These are phyloP conservation scores for Cutaneotrichosporon cavernicola DNA, from an alignment of 1,284 basidiomycete species.

Conservation along the genomic window DNA sequence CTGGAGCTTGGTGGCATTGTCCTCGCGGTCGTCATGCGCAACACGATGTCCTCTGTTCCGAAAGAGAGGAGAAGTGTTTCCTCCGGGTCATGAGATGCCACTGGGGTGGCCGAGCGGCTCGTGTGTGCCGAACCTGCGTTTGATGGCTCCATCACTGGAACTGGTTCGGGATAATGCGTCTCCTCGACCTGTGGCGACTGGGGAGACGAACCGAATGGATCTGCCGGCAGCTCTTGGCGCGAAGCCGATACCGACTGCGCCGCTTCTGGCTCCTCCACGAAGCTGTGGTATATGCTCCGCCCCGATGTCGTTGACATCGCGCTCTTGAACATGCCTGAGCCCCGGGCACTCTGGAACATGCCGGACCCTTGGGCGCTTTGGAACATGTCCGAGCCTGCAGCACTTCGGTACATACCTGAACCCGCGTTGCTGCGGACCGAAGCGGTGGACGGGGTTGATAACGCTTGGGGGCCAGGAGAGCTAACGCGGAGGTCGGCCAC, in stretches of 20 bases:
- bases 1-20: background rate
- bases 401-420: constrained; percentile 25
- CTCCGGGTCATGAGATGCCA: constrained; percentile 10
- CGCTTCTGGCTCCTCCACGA: constrained; percentile 11
- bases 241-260: background rate
- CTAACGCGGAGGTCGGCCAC: constrained; percentile 55
- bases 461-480: background rate
- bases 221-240: background rate
- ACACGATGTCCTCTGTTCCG: constrained; percentile 44
- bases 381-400: constrained; percentile 11
- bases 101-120: constrained; percentile 35
- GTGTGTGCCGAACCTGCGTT: constrained; percentile 3
- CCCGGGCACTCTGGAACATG: constrained; percentile 24
- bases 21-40: constrained; percentile 40
- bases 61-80: constrained; percentile 39
- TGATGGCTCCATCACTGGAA: background rate
- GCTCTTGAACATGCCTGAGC: constrained; percentile 15
- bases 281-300: constrained; percentile 22
- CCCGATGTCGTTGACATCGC: constrained; percentile 20
- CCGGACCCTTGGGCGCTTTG: constrained; percentile 2
- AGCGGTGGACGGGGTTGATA: background rate
- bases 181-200: background rate
- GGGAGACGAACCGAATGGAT: background rate
- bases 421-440: background rate
- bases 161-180: background rate